Conservation (phyloP, 345 rosid species). For the Zanthoxylum bungeanum region DNA sequence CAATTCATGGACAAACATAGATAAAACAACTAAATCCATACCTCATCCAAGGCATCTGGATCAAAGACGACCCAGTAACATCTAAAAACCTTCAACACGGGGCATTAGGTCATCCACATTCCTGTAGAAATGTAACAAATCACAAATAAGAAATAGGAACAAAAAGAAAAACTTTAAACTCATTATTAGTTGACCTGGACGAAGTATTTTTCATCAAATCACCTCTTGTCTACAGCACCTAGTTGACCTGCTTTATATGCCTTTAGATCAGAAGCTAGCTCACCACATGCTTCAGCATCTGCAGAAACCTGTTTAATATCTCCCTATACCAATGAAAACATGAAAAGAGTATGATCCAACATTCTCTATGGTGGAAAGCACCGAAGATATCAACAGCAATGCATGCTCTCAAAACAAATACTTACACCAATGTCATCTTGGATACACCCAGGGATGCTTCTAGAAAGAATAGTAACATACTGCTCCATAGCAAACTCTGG, state of each 20-base stretch:
- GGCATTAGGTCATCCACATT: constrained; percentile 11
- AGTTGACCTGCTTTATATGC: neutral
- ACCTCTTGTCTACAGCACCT: constrained; percentile 23
- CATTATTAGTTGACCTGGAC: neutral
- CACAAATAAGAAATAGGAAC: neutral
- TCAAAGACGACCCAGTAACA: constrained; percentile 8
- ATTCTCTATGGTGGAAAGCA: constrained; percentile 3
- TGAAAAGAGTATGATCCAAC: neutral
- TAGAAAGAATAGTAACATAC: constrained; percentile 38
- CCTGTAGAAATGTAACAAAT: constrained; percentile 7
- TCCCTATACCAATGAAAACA: constrained; percentile 19
- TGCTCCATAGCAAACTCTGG: constrained; percentile 54
- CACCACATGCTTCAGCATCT: constrained; percentile 9
- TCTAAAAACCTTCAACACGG: constrained; percentile 7
- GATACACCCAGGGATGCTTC: constrained; percentile 31
- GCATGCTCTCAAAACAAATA: neutral
- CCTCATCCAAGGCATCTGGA: constrained; percentile 15
- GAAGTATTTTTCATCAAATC: constrained; percentile 5
- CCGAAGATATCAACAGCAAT: neutral
- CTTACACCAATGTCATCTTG: constrained; percentile 27
- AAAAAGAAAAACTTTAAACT: neutral
- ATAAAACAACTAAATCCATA: neutral
- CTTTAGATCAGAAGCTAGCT: constrained; percentile 17
- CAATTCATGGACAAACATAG: neutral
- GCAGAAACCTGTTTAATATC: constrained; percentile 2